A percentile compares a stretch with the other conserved stretches of the same genome.
These are phyloP conservation scores for Huntiella omanensis DNA, from an alignment of 2,329 filamentous ascomycete genomes.

Conservation along the genomic window DNA sequence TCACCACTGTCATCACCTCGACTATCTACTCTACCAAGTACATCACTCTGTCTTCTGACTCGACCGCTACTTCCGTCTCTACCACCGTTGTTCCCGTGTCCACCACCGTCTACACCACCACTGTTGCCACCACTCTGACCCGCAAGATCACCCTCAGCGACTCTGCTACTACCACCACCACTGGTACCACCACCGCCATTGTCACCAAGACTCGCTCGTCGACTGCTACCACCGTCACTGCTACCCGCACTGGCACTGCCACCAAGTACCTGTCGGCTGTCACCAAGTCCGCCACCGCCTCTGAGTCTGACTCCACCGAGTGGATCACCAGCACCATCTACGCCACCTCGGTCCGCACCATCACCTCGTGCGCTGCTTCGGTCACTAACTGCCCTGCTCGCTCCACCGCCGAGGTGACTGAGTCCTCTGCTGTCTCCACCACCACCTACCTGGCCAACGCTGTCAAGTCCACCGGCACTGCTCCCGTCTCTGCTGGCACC, in stretches of 20 bases:
- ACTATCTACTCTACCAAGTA: constrained; percentile 4
- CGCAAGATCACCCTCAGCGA: constrained; percentile 19
- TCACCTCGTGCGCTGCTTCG: constrained; percentile 8
- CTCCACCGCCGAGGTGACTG: constrained; percentile 1
- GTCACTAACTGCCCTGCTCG: constrained; percentile 6
- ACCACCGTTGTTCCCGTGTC: not conserved
- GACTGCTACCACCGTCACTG: constrained; percentile 23
- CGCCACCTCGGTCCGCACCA: constrained; percentile 2
- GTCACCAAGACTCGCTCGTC: not conserved
- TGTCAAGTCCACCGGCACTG: not conserved
- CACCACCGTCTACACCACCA: not conserved
- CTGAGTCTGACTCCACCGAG: not conserved
- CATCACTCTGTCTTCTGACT: not conserved
- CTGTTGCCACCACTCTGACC: not conserved
- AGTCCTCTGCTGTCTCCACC: constrained; percentile 22
- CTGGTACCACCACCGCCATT: constrained; percentile 4
- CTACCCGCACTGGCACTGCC: not conserved
- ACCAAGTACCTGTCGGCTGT: not conserved
- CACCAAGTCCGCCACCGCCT: not conserved
- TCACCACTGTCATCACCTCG: not conserved
- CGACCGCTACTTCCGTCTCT: not conserved
- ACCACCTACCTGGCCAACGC: constrained; percentile 27
- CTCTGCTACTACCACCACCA: constrained; percentile 21
- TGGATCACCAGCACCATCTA: constrained; percentile 3
- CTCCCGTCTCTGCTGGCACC: not conserved